Evolutionary conservation across 441 rosid species (phyloP).

Genomic region (Gossypium gossypioides): DNA sequence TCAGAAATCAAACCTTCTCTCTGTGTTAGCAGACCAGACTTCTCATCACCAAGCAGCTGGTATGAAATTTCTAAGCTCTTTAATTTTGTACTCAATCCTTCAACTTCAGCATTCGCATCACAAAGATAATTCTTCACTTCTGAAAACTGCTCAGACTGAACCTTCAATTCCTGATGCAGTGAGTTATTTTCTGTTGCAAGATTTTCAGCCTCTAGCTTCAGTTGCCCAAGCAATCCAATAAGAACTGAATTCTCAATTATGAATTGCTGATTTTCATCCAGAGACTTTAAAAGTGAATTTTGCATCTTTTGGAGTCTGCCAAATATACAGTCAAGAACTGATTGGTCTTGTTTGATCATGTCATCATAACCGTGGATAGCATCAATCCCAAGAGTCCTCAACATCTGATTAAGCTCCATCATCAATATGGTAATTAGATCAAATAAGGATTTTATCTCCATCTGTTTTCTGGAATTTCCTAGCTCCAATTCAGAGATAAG

Average conservation of each 20-base stretch:
- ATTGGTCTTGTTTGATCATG: slow-evolving; percentile 35
- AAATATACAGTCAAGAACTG: slow-evolving; percentile 28
- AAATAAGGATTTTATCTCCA: slow-evolving; percentile 41
- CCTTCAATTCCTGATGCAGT: slow-evolving; percentile 41
- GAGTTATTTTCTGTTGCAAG: slow-evolving; percentile 38
- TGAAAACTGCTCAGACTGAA: slow-evolving; percentile 33
- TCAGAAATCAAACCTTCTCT: slow-evolving; percentile 45
- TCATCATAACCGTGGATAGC: slow-evolving; percentile 26
- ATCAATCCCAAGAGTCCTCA: slow-evolving; percentile 39
- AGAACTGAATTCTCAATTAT: slow-evolving; percentile 51
- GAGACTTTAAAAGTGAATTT: slow-evolving; percentile 31
- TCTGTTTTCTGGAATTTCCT: slow-evolving; percentile 43
- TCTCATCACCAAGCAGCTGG: slow-evolving; percentile 47
- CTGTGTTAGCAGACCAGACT: slow-evolving; percentile 36
- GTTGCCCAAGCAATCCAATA: slow-evolving; percentile 49
- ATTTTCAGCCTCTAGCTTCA: slow-evolving; percentile 44
- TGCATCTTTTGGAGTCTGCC: slow-evolving; percentile 46
- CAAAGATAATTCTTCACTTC: slow-evolving; percentile 48
- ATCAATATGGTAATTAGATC: slow-evolving; percentile 45
- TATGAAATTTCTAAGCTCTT: slow-evolving; percentile 53
- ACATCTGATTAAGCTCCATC: slow-evolving; percentile 40
- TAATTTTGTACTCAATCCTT: slow-evolving; percentile 38
- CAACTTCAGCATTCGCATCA: slow-evolving; percentile 63
- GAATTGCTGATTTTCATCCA: slow-evolving; percentile 48
- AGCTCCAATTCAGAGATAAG: slow-evolving; percentile 45